Evolutionary conservation across 768 basidiomycete species (phyloP), one percentile per base, ranked within the genome.

Genomic region (Coprinellus micaceus): DNA sequence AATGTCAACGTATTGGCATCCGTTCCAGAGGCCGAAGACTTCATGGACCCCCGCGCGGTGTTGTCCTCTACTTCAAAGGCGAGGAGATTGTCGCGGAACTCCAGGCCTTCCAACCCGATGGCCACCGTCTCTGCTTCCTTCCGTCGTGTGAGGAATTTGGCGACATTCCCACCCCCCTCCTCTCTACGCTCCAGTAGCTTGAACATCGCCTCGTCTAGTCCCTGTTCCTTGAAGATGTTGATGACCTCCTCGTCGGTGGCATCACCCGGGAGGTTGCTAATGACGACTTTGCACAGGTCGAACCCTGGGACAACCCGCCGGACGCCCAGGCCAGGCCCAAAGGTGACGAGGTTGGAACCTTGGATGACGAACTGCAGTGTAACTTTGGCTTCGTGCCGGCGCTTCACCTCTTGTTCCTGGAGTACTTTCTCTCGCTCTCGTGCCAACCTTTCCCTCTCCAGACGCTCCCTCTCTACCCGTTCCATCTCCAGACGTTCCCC

Each of bases 91-190:
- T 77, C 70, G 6, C 76, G 69, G 54, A 84, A 82, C 30, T 78
- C 76, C 52, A 76, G 68, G 4, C 75, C 82, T 48, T 84, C 77
- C 12, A 84, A 69, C 3, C 72, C 76, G 10, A 62, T 26, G 5
- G 77, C 72, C 24, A 84, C 67, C 0, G 67, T 68, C 30, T 72
- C 66, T 2, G 76, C 80, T 17, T 75, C 64, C 47, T 74, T 73
- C 3, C 70, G 65, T 30, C 75, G 76, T 3, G 73, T 75, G 50
- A 82, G 61, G 11, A 85, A 60, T n/a, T 64, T 69, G 1, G 78
- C 77, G 56, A 79, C 78, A 2, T 66, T 60, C 41, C 58, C 71
- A 37, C 60, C 62, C 9, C 69, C 67, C 24, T 64, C 58, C 19
- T 61, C 37, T 28, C 56, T 60, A 39, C 49, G 66, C 5, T 41